Percentiles rank a stretch among this genome's conserved stretches.
These are phyloP conservation scores for Candida ortonii DNA, from an alignment of 805 yeast genomes.

Conservation along the genomic window DNA sequence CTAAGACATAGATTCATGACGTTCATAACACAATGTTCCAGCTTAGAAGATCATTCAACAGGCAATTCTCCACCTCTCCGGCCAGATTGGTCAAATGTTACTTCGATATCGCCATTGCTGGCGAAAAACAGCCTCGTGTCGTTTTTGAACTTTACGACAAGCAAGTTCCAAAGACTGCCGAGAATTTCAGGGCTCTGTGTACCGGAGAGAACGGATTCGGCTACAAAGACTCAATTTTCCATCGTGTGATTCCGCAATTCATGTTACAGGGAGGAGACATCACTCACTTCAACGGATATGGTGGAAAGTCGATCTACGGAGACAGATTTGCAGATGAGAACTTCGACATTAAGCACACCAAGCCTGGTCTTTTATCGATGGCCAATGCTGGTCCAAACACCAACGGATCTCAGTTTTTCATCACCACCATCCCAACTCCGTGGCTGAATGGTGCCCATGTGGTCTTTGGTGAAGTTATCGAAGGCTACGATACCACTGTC, in stretches of 20 bases:
- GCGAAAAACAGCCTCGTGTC: slow-evolving; percentile 52
- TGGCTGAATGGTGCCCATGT: slow-evolving; percentile 95
- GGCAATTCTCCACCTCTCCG: slow-evolving; percentile 51
- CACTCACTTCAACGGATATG: slow-evolving; percentile 81
- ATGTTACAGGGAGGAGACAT: slow-evolving; percentile 96
- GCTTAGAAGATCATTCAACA: slow-evolving; percentile 33
- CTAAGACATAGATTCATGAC: no score
- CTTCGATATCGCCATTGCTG: slow-evolving; percentile 56
- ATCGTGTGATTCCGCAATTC: slow-evolving; percentile 93
- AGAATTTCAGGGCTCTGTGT: slow-evolving; percentile 90
- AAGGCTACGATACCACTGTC: slow-evolving; percentile 80
- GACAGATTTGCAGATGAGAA: slow-evolving; percentile 76
- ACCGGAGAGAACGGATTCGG: slow-evolving; percentile 92
- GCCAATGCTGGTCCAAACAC: slow-evolving; percentile 98
- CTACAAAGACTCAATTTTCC: slow-evolving; percentile 81
- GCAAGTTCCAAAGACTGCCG: slow-evolving; percentile 92
- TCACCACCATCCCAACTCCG: slow-evolving; percentile 82
- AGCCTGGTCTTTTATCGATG: slow-evolving; percentile 85
- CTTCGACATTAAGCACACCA: slow-evolving; percentile 69
- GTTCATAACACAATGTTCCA: slow-evolving; percentile 18
- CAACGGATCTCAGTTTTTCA: slow-evolving; percentile 96
- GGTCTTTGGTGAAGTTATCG: slow-evolving; percentile 89
- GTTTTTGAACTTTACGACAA: slow-evolving; percentile 86
- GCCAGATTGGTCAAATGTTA: slow-evolving; percentile 49
- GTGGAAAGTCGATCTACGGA: slow-evolving; percentile 87